Evolutionary conservation across 164 flowering plant species (phyloP), one percentile per base, ranked within the genome.

Genomic region (Tetracentron sinense): DNA sequence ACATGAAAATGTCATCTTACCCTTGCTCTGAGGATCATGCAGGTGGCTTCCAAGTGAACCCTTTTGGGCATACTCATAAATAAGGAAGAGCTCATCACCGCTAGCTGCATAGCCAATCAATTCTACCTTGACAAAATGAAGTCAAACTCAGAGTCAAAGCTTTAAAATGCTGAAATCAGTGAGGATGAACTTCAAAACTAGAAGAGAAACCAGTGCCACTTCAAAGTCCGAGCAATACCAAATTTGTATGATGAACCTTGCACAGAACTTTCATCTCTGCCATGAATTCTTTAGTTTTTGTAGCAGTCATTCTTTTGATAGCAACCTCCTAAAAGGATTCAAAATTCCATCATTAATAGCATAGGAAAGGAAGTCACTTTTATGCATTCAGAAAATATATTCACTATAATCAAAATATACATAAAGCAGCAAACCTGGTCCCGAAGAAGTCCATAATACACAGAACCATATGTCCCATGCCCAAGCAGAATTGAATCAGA

Each of bases 381-480:
- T n/a, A 64, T 14, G 35, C 19, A 19, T 10, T n/a, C 44, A 42
- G 19, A 44, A 35, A 19, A 65, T 8, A 19, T 30, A 54, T 55
- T 7, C 19, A 50, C 28, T 47, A 30, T 14, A 42, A 27, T 23
- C 4, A 28, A 66, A 46, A 22, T 28, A 63, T 28, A 63, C 11
- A 70, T 11, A 29, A 22, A 48, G 62, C 33, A 35, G 48, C 68
- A 54, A 6, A 86, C 98, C 97, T 89, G 94, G 57, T 93, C 92
- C 10, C 71, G 85, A 21, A 93, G 86, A 64, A 79, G 47, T 58
- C 81, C 92, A 75, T 81, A 84, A 72, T 87, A 93, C 42, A 93
- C 97, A 53, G 97, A 88, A 58, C 97, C 98, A 77, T 89, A 93
- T 29, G 85, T 89, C 70, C 98, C 98, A 71, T 86, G 88, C 15